Conservation (phyloP, 2,329 filamentous ascomycete genomes). For the Pyrenophora tritici-repentis region DNA sequence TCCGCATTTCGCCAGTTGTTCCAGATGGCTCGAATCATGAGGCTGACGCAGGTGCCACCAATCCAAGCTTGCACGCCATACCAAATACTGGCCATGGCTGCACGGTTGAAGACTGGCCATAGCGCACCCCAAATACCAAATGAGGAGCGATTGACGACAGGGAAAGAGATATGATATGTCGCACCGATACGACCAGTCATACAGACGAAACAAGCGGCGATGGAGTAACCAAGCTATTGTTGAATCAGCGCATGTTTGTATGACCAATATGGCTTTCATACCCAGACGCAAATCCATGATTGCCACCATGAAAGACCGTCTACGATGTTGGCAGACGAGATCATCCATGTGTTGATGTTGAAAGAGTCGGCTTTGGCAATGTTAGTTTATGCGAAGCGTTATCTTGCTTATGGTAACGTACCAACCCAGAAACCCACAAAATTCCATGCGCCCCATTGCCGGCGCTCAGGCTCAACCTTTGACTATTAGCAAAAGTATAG, state of each 20-base stretch:
- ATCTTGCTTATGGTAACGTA: conserved; percentile 18
- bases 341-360: conserved; percentile 84
- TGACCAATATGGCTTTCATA: conserved; percentile 6
- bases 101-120: conserved; percentile 88
- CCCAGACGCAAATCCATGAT: conserved; percentile 75
- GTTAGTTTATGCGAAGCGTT: conserved; percentile 14
- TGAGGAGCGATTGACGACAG: conserved; percentile 74
- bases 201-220: conserved; percentile 72
- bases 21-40: conserved; percentile 91
- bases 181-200: conserved; percentile 83
- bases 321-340: conserved; percentile 80
- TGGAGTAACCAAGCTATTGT: conserved; percentile 69
- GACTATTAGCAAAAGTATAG: conserved; percentile 8
- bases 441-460: conserved; percentile 86
- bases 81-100: conserved; percentile 88
- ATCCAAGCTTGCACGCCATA: conserved; percentile 87
- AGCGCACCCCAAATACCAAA: conserved; percentile 89
- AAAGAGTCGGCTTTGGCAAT: conserved; percentile 48
- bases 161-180: conserved; percentile 86
- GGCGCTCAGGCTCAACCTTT: conserved; percentile 72
- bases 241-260: conserved; percentile 5
- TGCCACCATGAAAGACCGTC: conserved; percentile 88
- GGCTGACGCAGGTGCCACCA: conserved; percentile 76
- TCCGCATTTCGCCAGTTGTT: conserved; percentile 60
- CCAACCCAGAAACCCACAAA: conserved; percentile 87